Conservation (phyloP, 495 filamentous ascomycete species). For the Aspergillus steynii region DNA sequence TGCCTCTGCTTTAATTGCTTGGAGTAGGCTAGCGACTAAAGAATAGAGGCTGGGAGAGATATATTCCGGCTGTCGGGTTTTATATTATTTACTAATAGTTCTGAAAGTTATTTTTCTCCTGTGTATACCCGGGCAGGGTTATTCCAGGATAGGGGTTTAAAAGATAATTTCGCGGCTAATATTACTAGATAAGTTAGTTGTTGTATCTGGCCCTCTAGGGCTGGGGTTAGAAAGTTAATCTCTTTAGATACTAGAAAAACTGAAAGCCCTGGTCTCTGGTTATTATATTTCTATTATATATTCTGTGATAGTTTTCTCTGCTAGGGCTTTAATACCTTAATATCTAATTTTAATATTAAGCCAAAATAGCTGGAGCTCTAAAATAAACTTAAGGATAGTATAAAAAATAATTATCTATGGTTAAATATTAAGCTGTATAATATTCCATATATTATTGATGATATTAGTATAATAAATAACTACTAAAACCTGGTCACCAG, state of each 20-base stretch:
- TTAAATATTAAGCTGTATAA: slow-evolving; percentile 19
- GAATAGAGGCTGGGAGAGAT: not conserved
- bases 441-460: slow-evolving; percentile 19
- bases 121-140: slow-evolving; percentile 20
- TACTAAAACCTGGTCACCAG: slow-evolving; percentile 24
- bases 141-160: slow-evolving; percentile 28
- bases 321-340: slow-evolving; percentile 22
- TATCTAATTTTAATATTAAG: slow-evolving; percentile 24
- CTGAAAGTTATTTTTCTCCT: slow-evolving; percentile 22
- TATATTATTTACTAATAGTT: not conserved
- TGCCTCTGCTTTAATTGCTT: not conserved
- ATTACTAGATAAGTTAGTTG: slow-evolving; percentile 17
- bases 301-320: slow-evolving; percentile 26
- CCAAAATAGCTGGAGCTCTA: slow-evolving; percentile 19
- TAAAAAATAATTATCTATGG: slow-evolving; percentile 10
- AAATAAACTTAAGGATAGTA: slow-evolving; percentile 8
- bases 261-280: slow-evolving; percentile 1
- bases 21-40: too few relatives aligned
- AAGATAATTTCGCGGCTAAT: slow-evolving; percentile 25
- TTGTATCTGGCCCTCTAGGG: slow-evolving; percentile 21
- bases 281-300: slow-evolving; percentile 20
- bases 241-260: slow-evolving; percentile 21
- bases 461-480: slow-evolving; percentile 19
- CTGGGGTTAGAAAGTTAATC: slow-evolving; percentile 14
- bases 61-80: not conserved